phyloP scores from a whole-genome alignment of 331 rosid species.

The Stylosanthes scabra region DNA sequence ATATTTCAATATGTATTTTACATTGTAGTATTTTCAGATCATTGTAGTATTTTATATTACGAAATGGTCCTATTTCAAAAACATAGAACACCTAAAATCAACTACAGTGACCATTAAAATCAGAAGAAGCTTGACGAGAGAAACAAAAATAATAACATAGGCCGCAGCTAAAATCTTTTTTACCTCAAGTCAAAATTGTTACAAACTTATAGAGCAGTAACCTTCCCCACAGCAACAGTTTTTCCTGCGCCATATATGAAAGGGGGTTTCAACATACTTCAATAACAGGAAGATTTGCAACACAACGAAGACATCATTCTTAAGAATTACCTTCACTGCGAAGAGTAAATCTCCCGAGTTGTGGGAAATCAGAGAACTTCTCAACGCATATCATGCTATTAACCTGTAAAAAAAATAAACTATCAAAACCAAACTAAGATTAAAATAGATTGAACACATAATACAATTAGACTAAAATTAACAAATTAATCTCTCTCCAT shows the following conservation, averaged over 20 bases:
- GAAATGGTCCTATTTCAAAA: too few species aligned
- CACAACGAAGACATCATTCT: constrained; percentile 1
- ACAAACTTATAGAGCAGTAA: constrained; percentile 59
- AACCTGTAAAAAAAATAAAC: constrained; percentile 57
- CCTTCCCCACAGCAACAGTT: constrained; percentile 95
- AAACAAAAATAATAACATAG: neutral
- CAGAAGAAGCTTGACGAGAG: constrained; percentile 15
- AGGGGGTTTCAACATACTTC: constrained; percentile 21
- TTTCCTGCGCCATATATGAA: constrained; percentile 59
- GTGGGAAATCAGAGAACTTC: constrained; percentile 80
- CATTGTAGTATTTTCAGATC: too few species aligned
- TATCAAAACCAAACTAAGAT: neutral
- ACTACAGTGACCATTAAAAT: neutral
- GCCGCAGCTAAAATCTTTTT: constrained; percentile 33
- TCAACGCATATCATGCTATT: constrained; percentile 73
- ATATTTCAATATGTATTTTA: too few species aligned
- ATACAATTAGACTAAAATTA: neutral
- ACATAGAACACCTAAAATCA: neutral
- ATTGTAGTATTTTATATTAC: too few species aligned
- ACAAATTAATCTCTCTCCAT: neutral
- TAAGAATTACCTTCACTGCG: constrained; percentile 84
- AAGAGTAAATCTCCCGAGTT: constrained; percentile 97
- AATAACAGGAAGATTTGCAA: neutral
- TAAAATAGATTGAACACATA: neutral
- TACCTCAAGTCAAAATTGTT: constrained; percentile 77